phyloP scores from a whole-genome alignment of 2,329 filamentous ascomycete genomes.

The Sclerotinia spermophila region DNA sequence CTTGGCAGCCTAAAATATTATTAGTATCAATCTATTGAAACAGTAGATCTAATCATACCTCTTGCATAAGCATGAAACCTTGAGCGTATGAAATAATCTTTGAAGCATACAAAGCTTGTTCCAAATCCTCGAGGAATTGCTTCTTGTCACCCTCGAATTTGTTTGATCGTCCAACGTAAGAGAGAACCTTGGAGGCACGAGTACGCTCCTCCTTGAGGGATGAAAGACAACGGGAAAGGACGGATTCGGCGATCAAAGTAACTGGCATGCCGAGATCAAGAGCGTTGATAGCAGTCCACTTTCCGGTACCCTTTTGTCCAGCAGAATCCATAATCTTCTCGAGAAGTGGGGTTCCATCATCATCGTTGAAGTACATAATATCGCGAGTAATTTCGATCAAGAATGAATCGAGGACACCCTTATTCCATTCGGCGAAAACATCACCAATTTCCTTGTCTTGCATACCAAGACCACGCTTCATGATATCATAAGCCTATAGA shows the following conservation, averaged over 20 bases:
- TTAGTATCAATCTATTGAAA: slow-evolving; percentile 28
- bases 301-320: slow-evolving; percentile 98
- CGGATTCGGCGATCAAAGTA: slow-evolving; percentile 94
- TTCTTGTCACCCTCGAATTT: slow-evolving; percentile 87
- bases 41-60: slow-evolving; percentile 50
- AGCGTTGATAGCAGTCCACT: slow-evolving; percentile 99
- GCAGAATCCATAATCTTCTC: slow-evolving; percentile 99
- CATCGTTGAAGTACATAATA: slow-evolving; percentile 97
- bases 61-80: slow-evolving; percentile 99
- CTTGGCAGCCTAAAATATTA: slow-evolving; percentile 68
- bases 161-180: slow-evolving; percentile 67
- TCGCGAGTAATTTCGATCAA: slow-evolving; percentile 98
- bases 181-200: slow-evolving; percentile 74
- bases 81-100: slow-evolving; percentile 99
- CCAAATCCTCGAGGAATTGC: slow-evolving; percentile 92
- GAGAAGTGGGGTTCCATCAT: slow-evolving; percentile 82
- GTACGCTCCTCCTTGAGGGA: slow-evolving; percentile 90
- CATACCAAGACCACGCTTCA: slow-evolving; percentile 95
- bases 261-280: slow-evolving; percentile 98
- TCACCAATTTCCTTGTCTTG: slow-evolving; percentile 93
- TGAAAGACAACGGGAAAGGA: slow-evolving; percentile 91
- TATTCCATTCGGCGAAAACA: slow-evolving; percentile 95
- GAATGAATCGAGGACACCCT: slow-evolving; percentile 97
- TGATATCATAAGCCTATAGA: slow-evolving; percentile 90
- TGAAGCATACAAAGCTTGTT: slow-evolving; percentile 97